Conservation (phyloP, 129 eudicot species). For the Centaurea solstitialis region DNA sequence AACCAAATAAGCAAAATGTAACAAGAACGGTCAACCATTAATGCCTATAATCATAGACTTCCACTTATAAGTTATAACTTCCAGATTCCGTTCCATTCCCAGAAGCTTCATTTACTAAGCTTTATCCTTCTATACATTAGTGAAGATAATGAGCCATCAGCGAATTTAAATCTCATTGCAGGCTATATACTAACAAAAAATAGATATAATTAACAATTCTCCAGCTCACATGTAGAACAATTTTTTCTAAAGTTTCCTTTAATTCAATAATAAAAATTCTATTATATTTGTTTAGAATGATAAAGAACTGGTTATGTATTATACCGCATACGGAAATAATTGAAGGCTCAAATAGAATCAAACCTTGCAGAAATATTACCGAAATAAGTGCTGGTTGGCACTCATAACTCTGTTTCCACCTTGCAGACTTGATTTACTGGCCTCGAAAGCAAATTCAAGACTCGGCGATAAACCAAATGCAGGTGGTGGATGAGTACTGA, state of each 20-base stretch:
- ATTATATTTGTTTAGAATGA: background rate
- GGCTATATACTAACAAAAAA: background rate
- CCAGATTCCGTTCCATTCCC: background rate
- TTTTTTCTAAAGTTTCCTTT: slow-evolving; percentile 6
- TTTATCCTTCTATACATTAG: background rate
- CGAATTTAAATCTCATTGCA: background rate
- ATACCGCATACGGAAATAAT: background rate
- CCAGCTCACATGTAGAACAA: slow-evolving; percentile 11
- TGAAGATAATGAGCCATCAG: background rate
- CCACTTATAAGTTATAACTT: background rate
- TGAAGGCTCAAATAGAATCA: slow-evolving; percentile 54
- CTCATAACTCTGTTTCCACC: slow-evolving; percentile 59
- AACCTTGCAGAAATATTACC: slow-evolving; percentile 81
- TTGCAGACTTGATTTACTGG: slow-evolving; percentile 39
- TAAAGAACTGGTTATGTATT: background rate
- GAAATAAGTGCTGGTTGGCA: slow-evolving; percentile 60
- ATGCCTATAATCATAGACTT: background rate
- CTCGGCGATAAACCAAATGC: slow-evolving; percentile 68
- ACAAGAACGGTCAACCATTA: background rate
- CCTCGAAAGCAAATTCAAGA: slow-evolving; percentile 57
- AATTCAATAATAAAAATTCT: background rate
- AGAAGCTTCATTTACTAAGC: background rate
- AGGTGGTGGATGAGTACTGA: slow-evolving; percentile 66
- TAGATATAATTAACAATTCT: background rate
- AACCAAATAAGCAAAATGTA: slow-evolving; percentile 14